Conservation (phyloP, 345 rosid species). For the Eucalyptus brandiana region DNA sequence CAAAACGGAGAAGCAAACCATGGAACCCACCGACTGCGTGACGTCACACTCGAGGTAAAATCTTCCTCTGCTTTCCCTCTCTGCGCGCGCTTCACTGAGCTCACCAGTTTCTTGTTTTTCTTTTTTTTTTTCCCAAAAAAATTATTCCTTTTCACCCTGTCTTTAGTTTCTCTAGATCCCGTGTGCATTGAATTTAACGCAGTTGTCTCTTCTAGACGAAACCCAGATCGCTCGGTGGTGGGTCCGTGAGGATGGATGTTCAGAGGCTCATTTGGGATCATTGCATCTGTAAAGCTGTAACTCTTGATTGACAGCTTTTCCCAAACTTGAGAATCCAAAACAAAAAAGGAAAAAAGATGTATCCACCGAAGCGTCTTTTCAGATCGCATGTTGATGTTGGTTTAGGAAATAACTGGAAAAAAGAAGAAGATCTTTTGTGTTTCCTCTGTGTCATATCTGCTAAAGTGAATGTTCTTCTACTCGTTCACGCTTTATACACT, state of each 20-base stretch:
- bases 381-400: background rate
- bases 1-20: too few species aligned
- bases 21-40: slow-evolving; percentile 15
- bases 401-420: background rate
- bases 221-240: slow-evolving; percentile 46
- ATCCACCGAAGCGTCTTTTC: background rate
- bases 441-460: background rate
- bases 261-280: slow-evolving; percentile 66
- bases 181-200: background rate
- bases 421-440: background rate
- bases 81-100: background rate
- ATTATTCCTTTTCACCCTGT: too few species aligned
- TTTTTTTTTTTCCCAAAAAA: too few species aligned
- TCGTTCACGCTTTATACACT: background rate
- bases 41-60: slow-evolving; percentile 45
- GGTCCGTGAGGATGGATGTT: slow-evolving; percentile 28
- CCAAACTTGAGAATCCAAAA: background rate
- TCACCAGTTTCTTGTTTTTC: background rate
- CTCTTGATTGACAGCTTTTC: background rate
- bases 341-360: background rate
- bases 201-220: background rate
- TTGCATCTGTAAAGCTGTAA: slow-evolving; percentile 42
- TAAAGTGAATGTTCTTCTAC: background rate
- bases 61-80: background rate
- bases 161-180: background rate